Evolutionary conservation across 768 basidiomycete genomes (phyloP).

Genomic region (Boletellus emodensis): DNA sequence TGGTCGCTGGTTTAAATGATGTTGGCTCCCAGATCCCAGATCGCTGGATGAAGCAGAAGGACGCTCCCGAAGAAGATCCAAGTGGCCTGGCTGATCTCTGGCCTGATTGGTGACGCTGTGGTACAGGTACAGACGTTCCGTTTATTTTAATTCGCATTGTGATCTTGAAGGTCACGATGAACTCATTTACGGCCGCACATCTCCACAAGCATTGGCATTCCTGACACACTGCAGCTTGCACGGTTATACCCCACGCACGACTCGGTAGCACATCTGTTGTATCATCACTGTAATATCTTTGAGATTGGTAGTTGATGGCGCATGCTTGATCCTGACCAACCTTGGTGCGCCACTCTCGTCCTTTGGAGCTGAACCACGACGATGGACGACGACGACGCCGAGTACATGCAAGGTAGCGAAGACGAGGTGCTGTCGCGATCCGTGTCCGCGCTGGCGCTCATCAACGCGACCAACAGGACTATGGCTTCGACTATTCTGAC

Average conservation of each 20-base stretch:
- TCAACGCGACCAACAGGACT: constrained; percentile 54
- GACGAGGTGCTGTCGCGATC: constrained; percentile 57
- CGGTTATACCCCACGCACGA: constrained; percentile 27
- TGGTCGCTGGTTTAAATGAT: background rate
- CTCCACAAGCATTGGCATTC: constrained; percentile 6
- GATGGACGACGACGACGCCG: constrained; percentile 94
- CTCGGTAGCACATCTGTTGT: constrained; percentile 24
- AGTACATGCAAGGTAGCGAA: constrained; percentile 88
- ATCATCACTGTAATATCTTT: background rate
- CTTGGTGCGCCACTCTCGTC: constrained; percentile 2
- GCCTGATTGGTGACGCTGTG: constrained; percentile 52
- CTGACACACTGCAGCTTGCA: constrained; percentile 13
- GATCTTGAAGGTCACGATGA: constrained; percentile 1
- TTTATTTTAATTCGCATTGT: constrained; percentile 4
- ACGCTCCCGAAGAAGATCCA: constrained; percentile 72
- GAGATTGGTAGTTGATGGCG: too few relatives aligned
- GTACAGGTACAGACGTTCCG: background rate
- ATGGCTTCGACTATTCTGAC: constrained; percentile 96
- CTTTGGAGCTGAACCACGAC: constrained; percentile 4
- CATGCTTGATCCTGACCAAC: too few relatives aligned
- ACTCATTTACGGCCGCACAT: background rate
- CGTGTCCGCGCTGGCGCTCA: background rate
- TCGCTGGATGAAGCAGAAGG: constrained; percentile 86
- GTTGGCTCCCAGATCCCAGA: constrained; percentile 64
- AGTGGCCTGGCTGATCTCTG: constrained; percentile 53